Percentiles rank a stretch among this genome's conserved stretches.
Conservation (phyloP, 2,329 filamentous ascomycete genomes). For the Fusarium tupiense region DNA sequence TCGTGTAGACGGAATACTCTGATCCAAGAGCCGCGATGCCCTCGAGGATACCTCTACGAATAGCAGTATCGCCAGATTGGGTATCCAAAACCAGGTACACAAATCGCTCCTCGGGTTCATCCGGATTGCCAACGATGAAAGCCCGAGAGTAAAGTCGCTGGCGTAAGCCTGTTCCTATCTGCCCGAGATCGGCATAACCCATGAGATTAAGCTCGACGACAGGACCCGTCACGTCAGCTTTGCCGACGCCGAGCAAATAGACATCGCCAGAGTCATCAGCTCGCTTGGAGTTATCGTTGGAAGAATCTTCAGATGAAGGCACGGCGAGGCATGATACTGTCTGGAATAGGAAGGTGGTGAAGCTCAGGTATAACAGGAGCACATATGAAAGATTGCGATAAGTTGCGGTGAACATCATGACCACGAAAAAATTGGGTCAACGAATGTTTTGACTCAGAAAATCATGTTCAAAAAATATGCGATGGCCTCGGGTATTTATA, state of each 20-base stretch:
- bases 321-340: neutral
- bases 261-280: neutral
- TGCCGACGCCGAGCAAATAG: conserved; percentile 4
- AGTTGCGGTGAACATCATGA: neutral
- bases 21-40: neutral
- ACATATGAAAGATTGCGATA: neutral
- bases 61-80: neutral
- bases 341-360: neutral
- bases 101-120: neutral
- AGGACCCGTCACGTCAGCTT: conserved; percentile 3
- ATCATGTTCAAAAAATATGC: accelerated
- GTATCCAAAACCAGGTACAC: conserved; percentile 1
- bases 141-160: neutral
- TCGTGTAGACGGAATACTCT: neutral
- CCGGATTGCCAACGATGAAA: neutral
- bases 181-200: conserved; percentile 1
- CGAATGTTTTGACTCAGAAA: neutral
- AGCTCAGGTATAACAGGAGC: neutral
- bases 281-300: neutral
- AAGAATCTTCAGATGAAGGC: neutral
- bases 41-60: neutral
- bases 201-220: conserved; percentile 15
- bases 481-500: neutral
- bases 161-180: neutral
- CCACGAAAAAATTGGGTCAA: neutral